Conservation (phyloP, 306 rosid genomes). For the Hylodesmum podocarpum region DNA sequence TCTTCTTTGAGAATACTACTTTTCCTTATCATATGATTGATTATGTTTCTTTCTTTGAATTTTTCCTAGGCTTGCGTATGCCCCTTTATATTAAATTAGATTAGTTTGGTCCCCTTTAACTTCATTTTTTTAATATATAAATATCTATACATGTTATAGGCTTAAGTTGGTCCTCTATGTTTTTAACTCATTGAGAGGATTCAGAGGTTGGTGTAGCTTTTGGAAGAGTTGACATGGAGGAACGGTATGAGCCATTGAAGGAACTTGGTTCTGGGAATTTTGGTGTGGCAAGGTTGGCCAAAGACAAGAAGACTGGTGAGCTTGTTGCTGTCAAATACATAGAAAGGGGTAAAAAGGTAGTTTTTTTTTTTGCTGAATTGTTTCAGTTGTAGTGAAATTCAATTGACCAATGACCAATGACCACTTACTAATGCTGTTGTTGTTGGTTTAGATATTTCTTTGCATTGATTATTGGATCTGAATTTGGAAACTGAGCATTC, state of each 20-base stretch:
- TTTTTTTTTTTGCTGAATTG: background rate
- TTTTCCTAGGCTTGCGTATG: slow-evolving; percentile 25
- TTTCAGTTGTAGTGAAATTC: background rate
- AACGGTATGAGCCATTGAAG: slow-evolving; percentile 83
- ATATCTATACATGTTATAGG: background rate
- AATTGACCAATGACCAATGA: background rate
- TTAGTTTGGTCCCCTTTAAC: background rate
- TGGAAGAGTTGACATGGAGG: slow-evolving; percentile 66
- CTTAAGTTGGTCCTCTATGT: background rate
- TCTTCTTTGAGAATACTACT: background rate
- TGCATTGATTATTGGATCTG: slow-evolving; percentile 5
- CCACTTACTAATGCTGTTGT: background rate
- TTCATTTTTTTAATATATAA: background rate
- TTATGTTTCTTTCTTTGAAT: slow-evolving; percentile 28
- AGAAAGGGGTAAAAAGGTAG: slow-evolving; percentile 95
- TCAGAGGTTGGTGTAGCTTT: background rate
- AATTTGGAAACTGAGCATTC: background rate
- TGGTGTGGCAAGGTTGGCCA: slow-evolving; percentile 94
- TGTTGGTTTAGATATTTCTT: background rate
- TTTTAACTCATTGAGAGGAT: background rate
- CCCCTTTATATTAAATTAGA: slow-evolving; percentile 10
- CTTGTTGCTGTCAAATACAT: slow-evolving; percentile 97
- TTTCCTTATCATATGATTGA: background rate
- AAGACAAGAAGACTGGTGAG: slow-evolving; percentile 78
- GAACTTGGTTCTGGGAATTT: slow-evolving; percentile 96